Percentiles rank a stretch among this genome's conserved stretches.
These are phyloP conservation scores for Yarrowia sp. DNA, from an alignment of 805 yeast genomes.

Conservation along the genomic window DNA sequence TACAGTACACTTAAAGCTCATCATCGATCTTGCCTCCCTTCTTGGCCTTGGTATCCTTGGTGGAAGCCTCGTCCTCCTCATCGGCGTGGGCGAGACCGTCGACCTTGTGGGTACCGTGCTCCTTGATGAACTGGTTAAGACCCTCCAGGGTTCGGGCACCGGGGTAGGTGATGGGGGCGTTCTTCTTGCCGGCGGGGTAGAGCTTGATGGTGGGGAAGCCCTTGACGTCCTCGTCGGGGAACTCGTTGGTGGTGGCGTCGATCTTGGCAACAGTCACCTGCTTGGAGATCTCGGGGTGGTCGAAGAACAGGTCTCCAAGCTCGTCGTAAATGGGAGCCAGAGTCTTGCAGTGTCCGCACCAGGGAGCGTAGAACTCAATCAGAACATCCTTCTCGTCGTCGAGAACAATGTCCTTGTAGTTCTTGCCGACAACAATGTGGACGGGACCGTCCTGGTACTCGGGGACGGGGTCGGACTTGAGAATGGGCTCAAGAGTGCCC, in stretches of 20 bases:
- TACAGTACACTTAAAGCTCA: conserved; percentile 41
- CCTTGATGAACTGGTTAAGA: conserved; percentile 73
- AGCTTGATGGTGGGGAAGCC: conserved; percentile 94
- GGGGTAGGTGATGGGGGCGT: conserved; percentile 67
- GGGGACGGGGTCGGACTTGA: conserved; percentile 89
- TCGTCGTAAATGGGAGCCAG: conserved; percentile 89
- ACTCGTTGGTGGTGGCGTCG: conserved; percentile 91
- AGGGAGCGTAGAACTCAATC: conserved; percentile 93
- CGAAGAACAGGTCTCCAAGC: conserved; percentile 71
- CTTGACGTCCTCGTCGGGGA: conserved; percentile 70
- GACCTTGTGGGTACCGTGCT: conserved; percentile 66
- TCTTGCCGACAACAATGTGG: conserved; percentile 79
- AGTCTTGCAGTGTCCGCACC: conserved; percentile 97
- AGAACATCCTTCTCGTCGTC: conserved; percentile 73
- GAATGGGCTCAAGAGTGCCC: conserved; percentile 72
- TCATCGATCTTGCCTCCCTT: conserved; percentile 42
- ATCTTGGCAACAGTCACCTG: conserved; percentile 81
- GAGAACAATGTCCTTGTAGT: conserved; percentile 71
- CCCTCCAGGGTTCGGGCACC: conserved; percentile 78
- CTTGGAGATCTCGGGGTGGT: conserved; percentile 57
- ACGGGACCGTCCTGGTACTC: conserved; percentile 75
- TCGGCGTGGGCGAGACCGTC: conserved; percentile 56
- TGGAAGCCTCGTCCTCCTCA: conserved; percentile 45
- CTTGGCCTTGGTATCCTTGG: conserved; percentile 42
- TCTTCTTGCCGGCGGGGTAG: conserved; percentile 84